Percentiles rank a stretch among this genome's conserved stretches.
Conservation (phyloP, 768 basidiomycete genomes). For the Clavulina sp. region DNA sequence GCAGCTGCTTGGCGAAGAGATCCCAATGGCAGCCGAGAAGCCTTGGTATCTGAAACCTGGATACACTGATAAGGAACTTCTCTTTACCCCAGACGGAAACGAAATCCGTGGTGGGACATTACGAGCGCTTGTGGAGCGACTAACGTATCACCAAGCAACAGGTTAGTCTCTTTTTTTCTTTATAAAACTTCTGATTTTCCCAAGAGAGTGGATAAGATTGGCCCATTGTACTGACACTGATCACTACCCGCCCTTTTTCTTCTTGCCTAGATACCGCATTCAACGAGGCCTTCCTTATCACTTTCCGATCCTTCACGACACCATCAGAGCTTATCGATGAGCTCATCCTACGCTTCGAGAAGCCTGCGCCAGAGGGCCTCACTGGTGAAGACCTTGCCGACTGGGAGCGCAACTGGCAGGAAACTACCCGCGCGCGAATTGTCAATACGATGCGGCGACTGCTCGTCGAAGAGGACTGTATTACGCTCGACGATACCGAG, state of each 20-base stretch:
- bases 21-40: slow-evolving; percentile 28
- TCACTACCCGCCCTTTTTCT: slow-evolving; percentile 1
- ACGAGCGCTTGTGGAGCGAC: slow-evolving; percentile 65
- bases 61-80: slow-evolving; percentile 61
- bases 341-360: slow-evolving; percentile 62
- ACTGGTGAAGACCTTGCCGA: slow-evolving; percentile 42
- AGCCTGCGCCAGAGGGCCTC: slow-evolving; percentile 54
- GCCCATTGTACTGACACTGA: not conserved
- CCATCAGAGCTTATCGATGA: slow-evolving; percentile 67
- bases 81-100: slow-evolving; percentile 67
- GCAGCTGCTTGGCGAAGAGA: slow-evolving; percentile 47
- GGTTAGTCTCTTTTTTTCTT: slow-evolving; percentile 29
- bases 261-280: slow-evolving; percentile 48
- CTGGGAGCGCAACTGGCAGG: slow-evolving; percentile 76
- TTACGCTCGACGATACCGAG: slow-evolving; percentile 73
- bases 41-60: slow-evolving; percentile 82
- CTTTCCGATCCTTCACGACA: slow-evolving; percentile 86
- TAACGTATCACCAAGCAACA: slow-evolving; percentile 79
- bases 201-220: not conserved
- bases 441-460: slow-evolving; percentile 82
- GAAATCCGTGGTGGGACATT: slow-evolving; percentile 83
- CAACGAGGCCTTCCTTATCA: slow-evolving; percentile 83
- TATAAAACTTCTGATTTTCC: not conserved
- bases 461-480: slow-evolving; percentile 64
- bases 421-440: slow-evolving; percentile 79